Base-by-base conservation (phyloP, 2,329 filamentous ascomycete genomes). In the Microdochium paspali region DNA sequence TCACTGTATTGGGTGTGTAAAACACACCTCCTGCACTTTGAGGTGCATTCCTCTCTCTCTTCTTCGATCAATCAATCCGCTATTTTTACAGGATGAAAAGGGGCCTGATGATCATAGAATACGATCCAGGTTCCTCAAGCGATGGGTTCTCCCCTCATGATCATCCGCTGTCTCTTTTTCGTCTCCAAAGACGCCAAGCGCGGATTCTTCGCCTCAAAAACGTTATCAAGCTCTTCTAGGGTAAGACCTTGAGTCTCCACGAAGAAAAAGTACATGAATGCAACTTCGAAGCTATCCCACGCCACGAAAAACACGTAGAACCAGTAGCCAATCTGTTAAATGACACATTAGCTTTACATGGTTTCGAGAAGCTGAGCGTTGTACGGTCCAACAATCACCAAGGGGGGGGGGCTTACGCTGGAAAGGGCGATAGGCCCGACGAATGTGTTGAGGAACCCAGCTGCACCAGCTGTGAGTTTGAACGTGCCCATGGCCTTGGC, bases 281-380 rank as follows among this genome's bases (percentile, higher is more conserved):
- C 49, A 10, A 62, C 55, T 47, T 66, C 63, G 7, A 65, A 55
- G 3, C 57, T 55, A 46, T 66, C 63, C 62, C 62, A 66, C 18
- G 61, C 57, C n/a, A 58, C 58, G 23, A 66, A 66, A 48, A 66
- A 65, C 1, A 63, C 59, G 15, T 65, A 66, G 45, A 65, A 65
- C 61, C 63, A 65, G 20, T 65, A 65, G 1, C 60, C 60, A 20
- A 65, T 62, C 53, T 58, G 12, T 39, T 10, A 3, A 20, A 47
- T 10, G 5, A 39, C n/a, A 12, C 25, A 30, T 20, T 30, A 50
- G 13, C 48, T 45, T 31, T 49, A 48, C 50, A 56, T 50, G 13
- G 43, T 3, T 49, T 49, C 1, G 52, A 48, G 9, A 48, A 46
- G 24, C 52, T 49, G 2, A 47, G 50, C 5, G 13, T 15, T 15